Conservation (phyloP, 1,139 yeast species). For the Yamadazyma triangularis region DNA sequence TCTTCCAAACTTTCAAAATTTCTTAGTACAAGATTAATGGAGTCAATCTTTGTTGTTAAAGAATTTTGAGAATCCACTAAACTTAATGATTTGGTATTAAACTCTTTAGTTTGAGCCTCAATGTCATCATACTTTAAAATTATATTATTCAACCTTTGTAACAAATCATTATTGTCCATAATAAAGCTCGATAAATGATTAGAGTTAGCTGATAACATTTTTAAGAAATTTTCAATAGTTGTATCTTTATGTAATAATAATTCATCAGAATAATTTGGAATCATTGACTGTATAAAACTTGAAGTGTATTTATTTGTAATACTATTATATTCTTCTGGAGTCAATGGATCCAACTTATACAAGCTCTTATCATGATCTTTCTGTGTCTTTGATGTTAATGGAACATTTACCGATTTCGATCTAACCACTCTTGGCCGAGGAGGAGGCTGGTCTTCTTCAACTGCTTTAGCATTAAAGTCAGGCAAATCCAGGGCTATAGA, state of each 20-base stretch:
- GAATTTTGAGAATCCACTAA: slow-evolving; percentile 49
- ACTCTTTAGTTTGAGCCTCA: slow-evolving; percentile 55
- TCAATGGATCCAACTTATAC: slow-evolving; percentile 1
- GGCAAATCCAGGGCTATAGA: slow-evolving; percentile 39
- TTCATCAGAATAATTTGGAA: not conserved
- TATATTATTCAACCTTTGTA: slow-evolving; percentile 18
- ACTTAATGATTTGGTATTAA: slow-evolving; percentile 54
- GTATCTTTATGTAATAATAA: not conserved
- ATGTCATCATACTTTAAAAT: slow-evolving; percentile 52
- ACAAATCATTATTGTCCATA: slow-evolving; percentile 36
- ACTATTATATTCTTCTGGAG: not conserved
- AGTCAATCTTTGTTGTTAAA: slow-evolving; percentile 39
- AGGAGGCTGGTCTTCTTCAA: no score
- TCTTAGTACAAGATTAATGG: slow-evolving; percentile 49
- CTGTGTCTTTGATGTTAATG: no score
- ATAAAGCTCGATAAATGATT: slow-evolving; percentile 34
- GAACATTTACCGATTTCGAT: slow-evolving; percentile 2
- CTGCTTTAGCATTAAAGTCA: slow-evolving; percentile 11
- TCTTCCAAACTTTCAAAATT: slow-evolving; percentile 69
- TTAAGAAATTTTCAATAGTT: slow-evolving; percentile 29
- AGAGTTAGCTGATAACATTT: slow-evolving; percentile 31
- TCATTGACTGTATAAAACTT: not conserved
- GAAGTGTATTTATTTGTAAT: not conserved
- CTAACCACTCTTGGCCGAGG: not conserved
- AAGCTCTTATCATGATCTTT: no score